Base-by-base conservation (phyloP, 441 rosid species). In the Erodium texanum region DNA sequence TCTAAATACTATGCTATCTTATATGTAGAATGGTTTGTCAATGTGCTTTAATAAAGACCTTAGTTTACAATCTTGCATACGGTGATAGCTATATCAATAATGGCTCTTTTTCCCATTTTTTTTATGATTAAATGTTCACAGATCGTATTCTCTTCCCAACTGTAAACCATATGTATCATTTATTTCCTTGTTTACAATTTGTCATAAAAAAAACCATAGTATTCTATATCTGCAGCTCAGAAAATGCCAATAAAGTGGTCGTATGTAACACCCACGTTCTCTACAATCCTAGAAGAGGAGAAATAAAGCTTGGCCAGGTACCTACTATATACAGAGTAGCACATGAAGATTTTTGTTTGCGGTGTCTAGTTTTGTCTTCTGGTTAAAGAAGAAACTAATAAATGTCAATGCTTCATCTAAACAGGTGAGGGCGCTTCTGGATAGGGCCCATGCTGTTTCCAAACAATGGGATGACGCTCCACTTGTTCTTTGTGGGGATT, bases 301-400 rank as follows among this genome's bases (percentile, higher is more conserved):
- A 93, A 77, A 89, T 88, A 67, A 93, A 93, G 83, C 86, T 93
- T 66, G 97, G 99, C 68, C 96, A 91, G 97, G 97, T 91, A 85
- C 62, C 73, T 67, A 56, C 71, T 67, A 24, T 16, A 67, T 69
- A 59, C 68, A 65, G 66, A 67, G 66, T 22, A 58, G 22, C 66
- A n/a, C 19, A 15, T 27, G 16, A 36, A 62, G 65, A 19, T 62
- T 62, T n/a, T n/a, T n/a, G n/a, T n/a, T n/a, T n/a, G n/a, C n/a
- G n/a, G n/a, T 56, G 24, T 19, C 4, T 56, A 56, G 24, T 56
- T 20, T 56, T 56, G 10, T 18, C 23, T 14, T 56, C 62, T 9
- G 24, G 62, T 56, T 9, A 22, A 22, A 19, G 24, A 56, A 56
- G 24, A 9, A 56, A 56, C 62, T 62, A 67, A 63, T 66, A 45